Base-by-base conservation (phyloP, 129 eudicot genomes). In the Ambrosia artemisiifolia region DNA sequence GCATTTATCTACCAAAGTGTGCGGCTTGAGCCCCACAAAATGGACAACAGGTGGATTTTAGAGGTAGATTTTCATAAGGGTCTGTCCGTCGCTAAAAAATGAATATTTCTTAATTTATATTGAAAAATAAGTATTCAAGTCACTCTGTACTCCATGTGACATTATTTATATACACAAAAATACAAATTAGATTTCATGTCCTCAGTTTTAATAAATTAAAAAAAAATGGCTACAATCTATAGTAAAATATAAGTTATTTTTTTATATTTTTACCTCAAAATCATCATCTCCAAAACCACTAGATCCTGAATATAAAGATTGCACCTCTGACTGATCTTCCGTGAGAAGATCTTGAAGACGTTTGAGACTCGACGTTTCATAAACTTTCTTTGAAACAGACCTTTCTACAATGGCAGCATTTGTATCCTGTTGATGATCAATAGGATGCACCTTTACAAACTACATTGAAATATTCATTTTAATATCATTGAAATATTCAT, bases 341-440 rank as follows among this genome's bases (percentile, higher is more conserved):
- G 57, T 34, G 32, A 91, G 84, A 44, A 85, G 87, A 78, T 88
- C 97, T 73, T 82, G 87, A 7, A 88, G 91, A 53, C 83, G 79
- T 61, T 79, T 85, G 71, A 78, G 62, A 63, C 75, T 74, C 40
- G 79, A 81, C 69, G 43, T 76, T 85, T 69, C 73, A 49, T 35
- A 9, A 65, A 16, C 64, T 63, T 71, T 63, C 49, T 81, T 72
- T 70, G 76, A 70, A 79, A 55, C 57, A 68, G 72, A 14, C 5
- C 74, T 74, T 67, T 84, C 56, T 71, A 73, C 65, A 44, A 55
- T 71, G n/a, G 63, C 79, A 70, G 66, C 54, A 47, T 48, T 38
- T 65, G 70, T 49, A 7, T 76, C 67, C 48, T 81, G 80, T 70
- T 51, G 87, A 76, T 64, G 78, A 74, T 73, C 79, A 54, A 69